Evolutionary conservation across 2,329 filamentous ascomycete species (phyloP), one percentile per base, ranked within the genome.

Genomic region (Xylariaceae sp.): DNA sequence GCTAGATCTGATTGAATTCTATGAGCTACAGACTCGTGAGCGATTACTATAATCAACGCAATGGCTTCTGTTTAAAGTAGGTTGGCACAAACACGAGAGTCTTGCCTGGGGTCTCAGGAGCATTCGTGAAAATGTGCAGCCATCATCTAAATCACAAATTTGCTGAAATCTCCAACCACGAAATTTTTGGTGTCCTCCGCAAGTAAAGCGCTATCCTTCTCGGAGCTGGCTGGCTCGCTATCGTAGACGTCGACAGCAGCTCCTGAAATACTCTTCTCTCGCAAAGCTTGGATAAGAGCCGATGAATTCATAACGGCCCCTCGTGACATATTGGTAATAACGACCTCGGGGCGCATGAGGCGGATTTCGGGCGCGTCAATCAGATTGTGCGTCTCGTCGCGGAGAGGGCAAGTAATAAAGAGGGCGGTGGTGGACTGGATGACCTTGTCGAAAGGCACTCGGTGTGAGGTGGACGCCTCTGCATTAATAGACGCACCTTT

Each of bases 271-370:
- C 26, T 42, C 3, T 47, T 36, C 13, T 46, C 42, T 4, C 45
- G 37, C 36, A 59, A 37, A 73, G 55, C 54, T 12, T 32, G 8
- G 3, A 57, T 30, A 8, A 54, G 39, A 17, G 50, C 53, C 15
- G 19, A 36, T 9, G 48, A 46, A 26, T 54, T 47, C 24, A 54
- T 30, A 34, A 55, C 48, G 16, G 43, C 45, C 17, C 46, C 53
- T 9, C 55, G 46, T 3, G 55, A 53, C 4, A 57, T 45, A 34
- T 57, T 57, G 30, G 57, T 30, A 18, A 59, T 42, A 6, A 56
- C 19, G 2, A 35, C 32, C 15, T 56, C 50, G 0, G 53, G 53
- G 7, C 43, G 38, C 48, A 59, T 49, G 16, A 19, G 39, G 13
- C 11, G 9, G 3, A 59, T 45, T 41, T 59, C 50, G 12, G 46